These are phyloP conservation scores for Ilyonectria mors-panacis DNA, from an alignment of 2,329 filamentous ascomycete species.

Conservation along the genomic window DNA sequence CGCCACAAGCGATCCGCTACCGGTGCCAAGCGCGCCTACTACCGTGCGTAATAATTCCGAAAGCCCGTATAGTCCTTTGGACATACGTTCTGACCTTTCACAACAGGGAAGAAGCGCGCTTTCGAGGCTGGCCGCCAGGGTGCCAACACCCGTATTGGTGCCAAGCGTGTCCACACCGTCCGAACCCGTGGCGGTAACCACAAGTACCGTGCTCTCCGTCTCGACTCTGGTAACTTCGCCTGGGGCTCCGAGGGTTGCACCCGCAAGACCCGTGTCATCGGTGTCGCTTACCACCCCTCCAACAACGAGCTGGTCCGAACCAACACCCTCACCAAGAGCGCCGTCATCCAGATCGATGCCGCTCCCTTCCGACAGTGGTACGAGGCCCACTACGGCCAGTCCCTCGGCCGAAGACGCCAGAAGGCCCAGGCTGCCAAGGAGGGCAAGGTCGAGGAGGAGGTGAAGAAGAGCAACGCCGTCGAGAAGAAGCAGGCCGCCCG, in stretches of 20 bases:
- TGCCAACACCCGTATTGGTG: constrained; percentile 98
- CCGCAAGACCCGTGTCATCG: constrained; percentile 99
- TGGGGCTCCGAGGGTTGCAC: constrained; percentile 98
- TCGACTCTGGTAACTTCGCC: constrained; percentile 99
- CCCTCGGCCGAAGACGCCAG: constrained; percentile 92
- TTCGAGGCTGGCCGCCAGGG: constrained; percentile 99
- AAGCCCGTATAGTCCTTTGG: constrained; percentile 74
- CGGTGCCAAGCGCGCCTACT: constrained; percentile 96
- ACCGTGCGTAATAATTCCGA: constrained; percentile 79
- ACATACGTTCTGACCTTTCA: constrained; percentile 82
- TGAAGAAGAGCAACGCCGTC: constrained; percentile 95
- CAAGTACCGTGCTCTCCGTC: constrained; percentile 99
- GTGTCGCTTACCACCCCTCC: constrained; percentile 98
- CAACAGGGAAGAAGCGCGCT: constrained; percentile 93
- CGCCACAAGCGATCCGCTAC: constrained; percentile 99
- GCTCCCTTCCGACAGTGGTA: constrained; percentile 99
- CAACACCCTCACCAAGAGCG: constrained; percentile 99
- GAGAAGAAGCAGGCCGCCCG: constrained; percentile 97
- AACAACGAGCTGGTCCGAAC: constrained; percentile 99
- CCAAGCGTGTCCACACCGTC: constrained; percentile 97
- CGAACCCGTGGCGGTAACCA: constrained; percentile 98
- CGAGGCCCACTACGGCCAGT: constrained; percentile 98
- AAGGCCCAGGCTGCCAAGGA: constrained; percentile 76
- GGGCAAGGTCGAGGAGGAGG: constrained; percentile 76
- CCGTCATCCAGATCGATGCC: constrained; percentile 98